Conservation (phyloP, 2,329 filamentous ascomycete genomes). For the Pyrenochaeta sp. region DNA sequence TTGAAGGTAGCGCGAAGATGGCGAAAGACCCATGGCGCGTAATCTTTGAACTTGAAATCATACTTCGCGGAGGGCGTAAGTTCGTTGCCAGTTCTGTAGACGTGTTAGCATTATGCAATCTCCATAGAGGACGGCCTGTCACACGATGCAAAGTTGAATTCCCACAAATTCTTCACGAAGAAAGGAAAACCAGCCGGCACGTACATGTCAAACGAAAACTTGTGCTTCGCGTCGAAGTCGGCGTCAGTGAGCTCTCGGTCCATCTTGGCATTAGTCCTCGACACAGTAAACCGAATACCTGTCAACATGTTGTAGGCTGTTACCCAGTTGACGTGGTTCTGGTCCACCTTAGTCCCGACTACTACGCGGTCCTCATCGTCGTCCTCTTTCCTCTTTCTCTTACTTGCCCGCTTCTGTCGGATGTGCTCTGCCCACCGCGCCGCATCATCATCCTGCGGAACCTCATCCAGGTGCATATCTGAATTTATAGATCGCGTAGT, state of each 20-base stretch:
- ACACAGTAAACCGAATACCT: slow-evolving; percentile 96
- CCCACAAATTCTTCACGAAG: slow-evolving; percentile 21
- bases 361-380: slow-evolving; percentile 90
- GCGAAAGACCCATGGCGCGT: slow-evolving; percentile 99
- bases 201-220: slow-evolving; percentile 98
- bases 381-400: slow-evolving; percentile 82
- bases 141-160: slow-evolving; percentile 21
- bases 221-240: slow-evolving; percentile 93
- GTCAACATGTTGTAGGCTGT: slow-evolving; percentile 99
- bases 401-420: slow-evolving; percentile 88
- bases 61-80: slow-evolving; percentile 98
- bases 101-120: slow-evolving; percentile 39
- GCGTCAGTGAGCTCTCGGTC: slow-evolving; percentile 88
- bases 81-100: slow-evolving; percentile 85
- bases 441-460: slow-evolving; percentile 88
- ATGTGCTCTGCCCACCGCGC: slow-evolving; percentile 92
- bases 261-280: slow-evolving; percentile 94
- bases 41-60: slow-evolving; percentile 99
- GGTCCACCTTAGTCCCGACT: slow-evolving; percentile 96
- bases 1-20: slow-evolving; percentile 87
- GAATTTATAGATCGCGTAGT: slow-evolving; percentile 87
- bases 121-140: slow-evolving; percentile 10
- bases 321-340: slow-evolving; percentile 96
- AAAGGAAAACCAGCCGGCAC: slow-evolving; percentile 49
- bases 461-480: slow-evolving; percentile 82